A percentile compares a stretch with the other conserved stretches of the same genome.
Conservation (phyloP, 257 asterid species). For the Leonotis leonurus region DNA sequence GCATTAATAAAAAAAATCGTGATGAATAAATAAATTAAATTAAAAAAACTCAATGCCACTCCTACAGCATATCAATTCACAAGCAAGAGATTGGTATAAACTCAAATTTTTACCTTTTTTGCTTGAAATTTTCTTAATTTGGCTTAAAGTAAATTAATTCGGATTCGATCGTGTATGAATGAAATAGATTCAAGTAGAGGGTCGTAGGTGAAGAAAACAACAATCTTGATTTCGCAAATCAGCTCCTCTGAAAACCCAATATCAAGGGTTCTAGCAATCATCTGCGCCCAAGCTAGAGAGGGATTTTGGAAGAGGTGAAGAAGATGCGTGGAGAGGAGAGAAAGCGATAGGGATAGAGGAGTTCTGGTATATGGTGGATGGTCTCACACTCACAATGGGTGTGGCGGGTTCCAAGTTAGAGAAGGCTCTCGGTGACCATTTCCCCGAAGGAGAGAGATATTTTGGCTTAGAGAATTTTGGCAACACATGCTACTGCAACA, state of each 20-base stretch:
- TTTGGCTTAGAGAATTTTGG: slow-evolving; percentile 75
- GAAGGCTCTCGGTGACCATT: slow-evolving; percentile 68
- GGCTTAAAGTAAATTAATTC: neutral
- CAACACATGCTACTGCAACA: slow-evolving; percentile 65
- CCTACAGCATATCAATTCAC: no score
- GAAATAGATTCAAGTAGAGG: neutral
- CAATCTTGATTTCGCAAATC: slow-evolving; percentile 1
- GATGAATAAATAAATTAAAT: no score
- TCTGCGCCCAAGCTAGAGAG: neutral
- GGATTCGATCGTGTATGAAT: slow-evolving; percentile 1
- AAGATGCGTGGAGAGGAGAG: slow-evolving; percentile 5
- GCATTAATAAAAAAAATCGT: no score
- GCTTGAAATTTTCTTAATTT: no score
- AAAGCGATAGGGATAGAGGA: slow-evolving; percentile 42
- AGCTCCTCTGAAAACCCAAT: slow-evolving; percentile 3
- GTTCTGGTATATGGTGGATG: slow-evolving; percentile 55
- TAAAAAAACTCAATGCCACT: no score
- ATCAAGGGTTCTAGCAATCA: neutral
- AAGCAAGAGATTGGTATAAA: no score
- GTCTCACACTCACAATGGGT: slow-evolving; percentile 47
- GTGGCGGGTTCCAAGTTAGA: slow-evolving; percentile 66
- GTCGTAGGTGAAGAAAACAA: slow-evolving; percentile 15
- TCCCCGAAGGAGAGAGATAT: slow-evolving; percentile 72
- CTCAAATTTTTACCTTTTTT: no score
- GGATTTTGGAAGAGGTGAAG: neutral